Base-by-base conservation (phyloP, 2,329 filamentous ascomycete species). In the Venturia carpophila region DNA sequence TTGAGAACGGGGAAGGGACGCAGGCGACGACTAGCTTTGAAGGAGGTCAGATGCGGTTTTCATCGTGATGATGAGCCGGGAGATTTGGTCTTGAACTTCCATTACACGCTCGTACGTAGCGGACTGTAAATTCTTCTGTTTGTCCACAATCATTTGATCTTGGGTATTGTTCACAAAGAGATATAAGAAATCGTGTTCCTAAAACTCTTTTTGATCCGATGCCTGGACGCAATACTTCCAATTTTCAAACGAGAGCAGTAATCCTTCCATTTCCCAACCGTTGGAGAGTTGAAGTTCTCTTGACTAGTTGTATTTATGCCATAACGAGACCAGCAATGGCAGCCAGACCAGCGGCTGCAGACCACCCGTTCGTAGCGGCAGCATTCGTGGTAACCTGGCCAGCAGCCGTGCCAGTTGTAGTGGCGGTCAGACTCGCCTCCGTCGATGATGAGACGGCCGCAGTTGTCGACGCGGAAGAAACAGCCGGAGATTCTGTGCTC, bases 321-420 rank as follows among this genome's bases (percentile, higher is more conserved):
- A 56, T 56, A 13, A 56, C 15, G 24, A 63, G 43, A 49, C 61
- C 61, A 63, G 45, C 41, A 11, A 47, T 47, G 19, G 61, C 61
- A 47, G 43, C 61, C 13, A 49, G 21, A 30, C 41, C 61, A 13
- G 61, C 61, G 37, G 61, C 61, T 15, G 61, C 43, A 39, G 41
- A 45, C 42, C 61, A 63, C 24, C 9, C 30, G 2, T 27, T 63
- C n/a, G 9, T 17, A 21, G 30, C 61, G 34, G 41, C 61, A 47
- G 61, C 61, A 37, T 63, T 63, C 11, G 61, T 47, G 2, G 61
- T 63, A 19, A 63, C 61, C 61, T 63, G 61, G 15, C 13, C n/a
- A 62, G 60, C 39, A 27, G 42, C 60, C 10, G 21, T 60, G 56
- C 56, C 56, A 60, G 56, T 37, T 15, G 37, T 45, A 10, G 58